Percentiles rank a stretch among this genome's conserved stretches.
Conservation (phyloP, 805 yeast genomes). For the Pichia paraexigua region DNA sequence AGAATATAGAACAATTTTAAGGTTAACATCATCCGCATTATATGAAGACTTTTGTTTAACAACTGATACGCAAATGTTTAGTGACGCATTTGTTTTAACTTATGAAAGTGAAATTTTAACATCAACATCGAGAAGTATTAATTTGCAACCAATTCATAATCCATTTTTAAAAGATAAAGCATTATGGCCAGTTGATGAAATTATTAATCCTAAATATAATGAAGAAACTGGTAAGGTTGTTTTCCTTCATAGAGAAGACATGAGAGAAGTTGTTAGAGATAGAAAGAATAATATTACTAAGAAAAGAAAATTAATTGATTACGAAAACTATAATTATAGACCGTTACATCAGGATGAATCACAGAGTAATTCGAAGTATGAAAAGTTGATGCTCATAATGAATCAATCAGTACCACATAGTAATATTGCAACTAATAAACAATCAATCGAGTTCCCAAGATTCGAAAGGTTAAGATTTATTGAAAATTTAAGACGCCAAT, state of each 20-base stretch:
- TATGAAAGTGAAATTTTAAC: constrained; percentile 86
- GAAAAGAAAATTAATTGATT: constrained; percentile 18
- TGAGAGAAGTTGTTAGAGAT: constrained; percentile 17
- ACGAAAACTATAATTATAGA: constrained; percentile 23
- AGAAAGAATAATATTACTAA: neutral
- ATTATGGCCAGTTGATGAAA: constrained; percentile 35
- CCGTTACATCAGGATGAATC: constrained; percentile 58
- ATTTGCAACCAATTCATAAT: constrained; percentile 64
- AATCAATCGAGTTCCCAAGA: constrained; percentile 23
- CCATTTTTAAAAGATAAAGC: constrained; percentile 48
- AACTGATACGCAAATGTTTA: constrained; percentile 71
- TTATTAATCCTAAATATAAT: constrained; percentile 35
- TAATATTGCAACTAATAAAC: constrained; percentile 26
- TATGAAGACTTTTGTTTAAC: constrained; percentile 82
- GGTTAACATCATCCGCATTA: constrained; percentile 72
- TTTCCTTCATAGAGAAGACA: constrained; percentile 35
- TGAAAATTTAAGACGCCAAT: constrained; percentile 58
- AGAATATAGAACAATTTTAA: constrained; percentile 66
- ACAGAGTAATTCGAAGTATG: constrained; percentile 80
- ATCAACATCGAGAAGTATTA: constrained; percentile 68
- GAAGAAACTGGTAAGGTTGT: constrained; percentile 22
- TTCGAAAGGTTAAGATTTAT: constrained; percentile 83
- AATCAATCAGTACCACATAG: constrained; percentile 38
- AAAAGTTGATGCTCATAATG: constrained; percentile 76
- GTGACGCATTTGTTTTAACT: constrained; percentile 68